Base-by-base conservation (phyloP, 148 eudicot species). In the Spergularia bocconei region DNA sequence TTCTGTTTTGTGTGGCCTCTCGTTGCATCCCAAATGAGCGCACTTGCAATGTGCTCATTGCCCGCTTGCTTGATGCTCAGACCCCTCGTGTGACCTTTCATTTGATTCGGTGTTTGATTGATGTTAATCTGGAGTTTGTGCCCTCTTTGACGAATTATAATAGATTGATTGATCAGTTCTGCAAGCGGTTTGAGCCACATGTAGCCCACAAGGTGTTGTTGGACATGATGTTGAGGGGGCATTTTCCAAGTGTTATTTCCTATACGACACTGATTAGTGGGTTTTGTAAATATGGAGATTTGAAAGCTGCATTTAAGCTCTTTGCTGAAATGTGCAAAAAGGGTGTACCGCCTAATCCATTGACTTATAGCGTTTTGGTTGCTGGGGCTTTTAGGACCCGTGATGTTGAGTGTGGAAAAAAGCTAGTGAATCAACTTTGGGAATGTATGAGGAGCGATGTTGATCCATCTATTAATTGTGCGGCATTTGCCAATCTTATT, bases 1-100 rank as follows among this genome's bases (percentile, higher is more conserved):
- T 91, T 41, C 70, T 86, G 65, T 74, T 76, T 16, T 84, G 67
- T 62, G 53, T 90, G 15, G 58, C 80, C 15, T 80, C 88, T 6
- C 57, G 56, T 11, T 71, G 69, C 29, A 39, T 84, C 44, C 96
- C 94, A 0, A 90, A 91, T 60, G 92, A 90, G 73, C 90, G 90
- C 16, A 94, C 90, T 13, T 94, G 97, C 85, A 91, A 91, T 78
- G 90, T 91, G 13, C 70, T 94, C 48, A 85, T 91, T 54, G 94
- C 98, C 1, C 81, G 86, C 11, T 78, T 93, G 80, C 87, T 93
- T 3, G 78, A 80, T 70, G 81, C 82, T 7, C 70, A 48, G 62
- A 75, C 82, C 75, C 93, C 97, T 11, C 36, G 58, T 51, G 53
- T 8, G 20, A 91, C 93, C 2, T 78, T 84, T 72, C 67, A 36